phyloP scores from a whole-genome alignment of 179 eudicot genomes.

The Sideroxylon spinosum region DNA sequence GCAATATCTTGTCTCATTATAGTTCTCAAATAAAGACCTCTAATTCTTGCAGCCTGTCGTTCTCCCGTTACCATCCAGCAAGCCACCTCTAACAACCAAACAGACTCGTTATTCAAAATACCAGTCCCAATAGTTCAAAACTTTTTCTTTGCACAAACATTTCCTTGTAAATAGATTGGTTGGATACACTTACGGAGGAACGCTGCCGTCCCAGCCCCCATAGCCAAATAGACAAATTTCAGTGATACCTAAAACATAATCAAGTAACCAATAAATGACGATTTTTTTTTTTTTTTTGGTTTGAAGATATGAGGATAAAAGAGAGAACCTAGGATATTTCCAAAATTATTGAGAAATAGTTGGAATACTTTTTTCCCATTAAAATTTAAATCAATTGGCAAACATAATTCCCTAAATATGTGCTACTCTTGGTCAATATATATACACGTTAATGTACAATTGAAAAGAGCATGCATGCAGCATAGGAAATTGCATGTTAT shows the following conservation, averaged over 20 bases:
- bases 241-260: constrained; percentile 42
- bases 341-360: neutral
- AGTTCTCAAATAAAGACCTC: constrained; percentile 52
- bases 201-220: constrained; percentile 62
- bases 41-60: constrained; percentile 58
- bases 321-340: neutral
- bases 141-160: neutral
- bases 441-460: too few species aligned
- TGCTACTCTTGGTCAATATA: too few species aligned
- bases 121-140: neutral
- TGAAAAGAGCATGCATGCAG: too few species aligned
- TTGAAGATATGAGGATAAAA: neutral
- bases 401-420: too few species aligned
- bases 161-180: neutral
- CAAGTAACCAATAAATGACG: neutral
- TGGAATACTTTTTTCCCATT: too few species aligned
- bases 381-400: too few species aligned
- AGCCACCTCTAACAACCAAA: constrained; percentile 46
- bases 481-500: too few species aligned
- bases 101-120: neutral
- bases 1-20: constrained; percentile 61
- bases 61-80: constrained; percentile 78
- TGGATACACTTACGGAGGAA: constrained; percentile 64
- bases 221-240: constrained; percentile 67
- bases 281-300: neutral